Conservation (phyloP, 2,329 filamentous ascomycete genomes). For the Coleophoma crateriformis region DNA sequence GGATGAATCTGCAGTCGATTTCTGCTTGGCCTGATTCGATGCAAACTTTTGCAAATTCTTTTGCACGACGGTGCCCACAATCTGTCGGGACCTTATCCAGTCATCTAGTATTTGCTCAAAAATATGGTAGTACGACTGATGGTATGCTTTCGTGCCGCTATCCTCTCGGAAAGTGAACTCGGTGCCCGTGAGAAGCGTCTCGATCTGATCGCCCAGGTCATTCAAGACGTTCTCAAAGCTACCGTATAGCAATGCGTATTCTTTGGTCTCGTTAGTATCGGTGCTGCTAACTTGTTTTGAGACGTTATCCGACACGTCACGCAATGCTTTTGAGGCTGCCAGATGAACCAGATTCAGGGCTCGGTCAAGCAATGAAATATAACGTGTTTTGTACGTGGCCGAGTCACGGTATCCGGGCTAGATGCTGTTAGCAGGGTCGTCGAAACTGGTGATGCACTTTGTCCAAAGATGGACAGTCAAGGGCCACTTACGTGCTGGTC, state of each 20-base stretch:
- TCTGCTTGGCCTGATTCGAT: constrained; percentile 12
- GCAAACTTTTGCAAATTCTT: constrained; percentile 49
- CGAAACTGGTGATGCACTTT: too few species aligned
- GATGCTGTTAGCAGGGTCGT: constrained; percentile 2
- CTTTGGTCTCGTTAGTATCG: constrained; percentile 54
- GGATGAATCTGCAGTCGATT: neutral
- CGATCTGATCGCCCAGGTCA: constrained; percentile 51
- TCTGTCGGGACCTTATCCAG: constrained; percentile 37
- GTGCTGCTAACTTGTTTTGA: neutral
- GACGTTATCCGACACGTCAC: constrained; percentile 1
- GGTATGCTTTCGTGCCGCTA: neutral
- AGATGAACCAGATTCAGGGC: constrained; percentile 51
- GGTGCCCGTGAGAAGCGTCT: constrained; percentile 39
- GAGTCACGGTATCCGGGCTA: constrained; percentile 82
- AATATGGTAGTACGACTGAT: constrained; percentile 46
- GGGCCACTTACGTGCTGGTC: constrained; percentile 61
- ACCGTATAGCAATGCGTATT: constrained; percentile 65
- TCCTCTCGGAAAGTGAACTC: constrained; percentile 40
- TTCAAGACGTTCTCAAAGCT: constrained; percentile 57
- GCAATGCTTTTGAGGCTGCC: constrained; percentile 4
- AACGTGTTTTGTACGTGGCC: constrained; percentile 80
- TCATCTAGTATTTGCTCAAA: constrained; percentile 44
- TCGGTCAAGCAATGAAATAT: constrained; percentile 71
- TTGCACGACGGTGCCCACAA: constrained; percentile 47
- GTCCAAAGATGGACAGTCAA: too few species aligned